Conservation (phyloP, 768 basidiomycete genomes). For the Amanita pseudoporphyria region DNA sequence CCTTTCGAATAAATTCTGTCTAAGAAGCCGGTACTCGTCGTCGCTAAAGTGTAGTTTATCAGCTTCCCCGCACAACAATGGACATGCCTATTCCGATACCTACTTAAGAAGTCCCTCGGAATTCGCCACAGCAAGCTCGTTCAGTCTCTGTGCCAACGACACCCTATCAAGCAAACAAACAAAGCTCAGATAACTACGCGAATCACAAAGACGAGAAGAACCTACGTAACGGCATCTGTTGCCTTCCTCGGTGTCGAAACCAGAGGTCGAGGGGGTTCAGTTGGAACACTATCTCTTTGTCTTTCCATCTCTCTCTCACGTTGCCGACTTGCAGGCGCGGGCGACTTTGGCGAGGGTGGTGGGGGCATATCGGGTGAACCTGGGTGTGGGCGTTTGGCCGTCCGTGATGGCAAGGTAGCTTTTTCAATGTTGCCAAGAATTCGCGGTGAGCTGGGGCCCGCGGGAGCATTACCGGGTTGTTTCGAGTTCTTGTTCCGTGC, state of each 20-base stretch:
- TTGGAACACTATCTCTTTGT: neutral
- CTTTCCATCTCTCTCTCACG: constrained; percentile 6
- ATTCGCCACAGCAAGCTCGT: constrained; percentile 74
- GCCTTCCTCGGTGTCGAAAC: constrained; percentile 23
- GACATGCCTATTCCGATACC: constrained; percentile 14
- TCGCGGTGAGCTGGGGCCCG: constrained; percentile 20
- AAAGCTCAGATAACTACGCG: constrained; percentile 2
- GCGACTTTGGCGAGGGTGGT: constrained; percentile 4
- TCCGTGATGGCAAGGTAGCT: constrained; percentile 15
- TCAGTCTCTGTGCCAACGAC: constrained; percentile 71
- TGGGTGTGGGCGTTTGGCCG: constrained; percentile 7
- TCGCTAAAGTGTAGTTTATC: constrained; percentile 36
- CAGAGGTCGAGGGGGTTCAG: neutral
- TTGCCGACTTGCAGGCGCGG: neutral
- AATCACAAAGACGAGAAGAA: constrained; percentile 11
- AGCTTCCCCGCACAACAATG: constrained; percentile 2
- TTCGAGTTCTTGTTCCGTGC: constrained; percentile 13
- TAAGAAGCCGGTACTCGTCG: constrained; percentile 76
- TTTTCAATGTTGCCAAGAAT: constrained; percentile 11
- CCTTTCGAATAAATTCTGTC: constrained; percentile 79
- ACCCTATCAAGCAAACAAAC: constrained; percentile 31
- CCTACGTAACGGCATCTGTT: constrained; percentile 50
- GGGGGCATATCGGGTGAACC: constrained; percentile 6
- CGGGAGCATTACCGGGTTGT: constrained; percentile 3
- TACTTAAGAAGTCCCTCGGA: constrained; percentile 72